A percentile compares a stretch with the other conserved stretches of the same genome.
These are phyloP conservation scores for Aspergillus panamensis DNA, from an alignment of 495 filamentous ascomycete species.

Conservation along the genomic window DNA sequence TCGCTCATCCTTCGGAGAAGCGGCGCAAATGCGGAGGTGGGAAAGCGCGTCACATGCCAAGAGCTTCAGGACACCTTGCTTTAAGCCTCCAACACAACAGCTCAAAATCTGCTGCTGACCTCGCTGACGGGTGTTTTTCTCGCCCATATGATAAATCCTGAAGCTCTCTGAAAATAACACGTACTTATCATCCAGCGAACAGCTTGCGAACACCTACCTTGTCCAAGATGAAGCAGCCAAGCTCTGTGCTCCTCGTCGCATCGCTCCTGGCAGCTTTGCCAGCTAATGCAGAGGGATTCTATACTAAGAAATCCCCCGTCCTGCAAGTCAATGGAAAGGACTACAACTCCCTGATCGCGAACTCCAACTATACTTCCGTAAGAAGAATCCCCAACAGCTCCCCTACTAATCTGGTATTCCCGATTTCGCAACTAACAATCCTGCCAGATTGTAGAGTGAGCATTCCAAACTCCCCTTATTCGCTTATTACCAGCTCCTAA, in stretches of 20 bases:
- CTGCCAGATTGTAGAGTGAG: conserved; percentile 66
- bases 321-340: conserved; percentile 78
- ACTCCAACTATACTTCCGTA: conserved; percentile 90
- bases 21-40: conserved; percentile 5
- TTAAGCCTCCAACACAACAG: conserved; percentile 15
- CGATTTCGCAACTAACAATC: conserved; percentile 20
- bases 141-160: conserved; percentile 3
- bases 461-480: conserved; percentile 19
- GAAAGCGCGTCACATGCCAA: conserved; percentile 39
- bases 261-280: conserved; percentile 57
- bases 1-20: neutral
- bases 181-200: neutral
- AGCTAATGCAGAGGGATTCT: conserved; percentile 67
- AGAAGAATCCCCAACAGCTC: conserved; percentile 26
- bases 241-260: conserved; percentile 40
- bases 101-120: conserved; percentile 8
- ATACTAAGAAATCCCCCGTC: conserved; percentile 83
- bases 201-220: neutral
- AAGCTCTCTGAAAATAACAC: neutral
- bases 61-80: conserved; percentile 50
- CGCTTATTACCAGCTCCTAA: conserved; percentile 14
- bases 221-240: conserved; percentile 22
- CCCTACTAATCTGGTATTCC: neutral
- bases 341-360: conserved; percentile 80
- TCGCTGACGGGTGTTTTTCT: neutral